These are phyloP conservation scores for Pyrenophora teres DNA, from an alignment of 2,329 filamentous ascomycete genomes.

Conservation along the genomic window DNA sequence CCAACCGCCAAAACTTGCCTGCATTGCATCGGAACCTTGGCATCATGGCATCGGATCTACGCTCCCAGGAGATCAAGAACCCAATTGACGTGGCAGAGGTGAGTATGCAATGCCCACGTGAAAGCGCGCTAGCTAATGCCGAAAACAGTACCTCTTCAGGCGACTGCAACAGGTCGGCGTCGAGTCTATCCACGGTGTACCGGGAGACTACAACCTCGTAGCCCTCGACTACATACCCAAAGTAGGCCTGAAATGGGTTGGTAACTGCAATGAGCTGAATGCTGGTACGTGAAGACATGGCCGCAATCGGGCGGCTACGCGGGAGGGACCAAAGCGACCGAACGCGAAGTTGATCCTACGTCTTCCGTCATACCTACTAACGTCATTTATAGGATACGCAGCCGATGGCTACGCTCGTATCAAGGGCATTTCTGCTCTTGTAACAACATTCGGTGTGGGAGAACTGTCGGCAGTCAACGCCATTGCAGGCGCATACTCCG, in stretches of 20 bases:
- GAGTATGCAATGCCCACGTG: constrained; percentile 8
- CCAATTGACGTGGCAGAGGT: constrained; percentile 63
- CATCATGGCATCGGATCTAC: constrained; percentile 48
- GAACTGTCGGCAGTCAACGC: constrained; percentile 56
- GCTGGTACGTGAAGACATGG: constrained; percentile 48
- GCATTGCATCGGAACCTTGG: neutral
- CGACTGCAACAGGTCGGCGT: constrained; percentile 52
- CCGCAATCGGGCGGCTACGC: neutral
- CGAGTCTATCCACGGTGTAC: constrained; percentile 54
- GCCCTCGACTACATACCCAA: constrained; percentile 63
- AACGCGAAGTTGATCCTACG: neutral
- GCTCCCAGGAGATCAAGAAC: constrained; percentile 50
- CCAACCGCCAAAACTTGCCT: constrained; percentile 3
- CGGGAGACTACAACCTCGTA: constrained; percentile 52
- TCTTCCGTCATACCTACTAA: constrained; percentile 2
- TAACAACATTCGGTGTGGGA: constrained; percentile 56
- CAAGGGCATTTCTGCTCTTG: constrained; percentile 53
- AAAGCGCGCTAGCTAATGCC: constrained; percentile 11
- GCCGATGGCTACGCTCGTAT: constrained; percentile 55
- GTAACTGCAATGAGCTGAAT: constrained; percentile 66
- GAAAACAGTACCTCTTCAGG: constrained; percentile 44
- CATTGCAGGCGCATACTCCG: constrained; percentile 54
- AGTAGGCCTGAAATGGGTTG: constrained; percentile 61
- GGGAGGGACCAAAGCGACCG: neutral
- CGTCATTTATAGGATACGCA: constrained; percentile 47